Percentiles rank a stretch among this genome's conserved stretches.
phyloP scores from a whole-genome alignment of 139 green algal genomes.

The Chlamydomonas incerta region DNA sequence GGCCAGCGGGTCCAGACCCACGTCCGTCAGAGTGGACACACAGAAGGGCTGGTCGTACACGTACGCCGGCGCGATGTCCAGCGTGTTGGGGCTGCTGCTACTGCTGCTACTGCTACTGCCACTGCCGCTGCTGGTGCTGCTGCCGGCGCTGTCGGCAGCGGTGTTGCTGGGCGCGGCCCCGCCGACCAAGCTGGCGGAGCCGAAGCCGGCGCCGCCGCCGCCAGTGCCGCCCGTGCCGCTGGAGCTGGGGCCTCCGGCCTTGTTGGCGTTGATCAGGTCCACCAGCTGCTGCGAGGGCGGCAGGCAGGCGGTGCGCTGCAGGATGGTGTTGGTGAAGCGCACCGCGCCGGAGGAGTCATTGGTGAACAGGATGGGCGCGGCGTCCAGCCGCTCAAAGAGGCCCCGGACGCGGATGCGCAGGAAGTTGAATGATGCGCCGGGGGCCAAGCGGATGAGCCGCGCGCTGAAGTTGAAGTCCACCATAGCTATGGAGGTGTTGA shows the following conservation, averaged over 20 bases:
- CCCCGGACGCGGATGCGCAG: neutral
- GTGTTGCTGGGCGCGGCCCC: no score
- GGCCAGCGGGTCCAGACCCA: neutral
- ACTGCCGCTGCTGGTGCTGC: neutral
- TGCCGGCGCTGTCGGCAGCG: neutral
- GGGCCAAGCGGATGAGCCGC: neutral
- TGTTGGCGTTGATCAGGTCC: neutral
- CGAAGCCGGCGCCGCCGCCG: neutral
- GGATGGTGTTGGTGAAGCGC: neutral
- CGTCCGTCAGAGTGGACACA: neutral
- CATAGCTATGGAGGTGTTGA: no score
- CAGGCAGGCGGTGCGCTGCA: constrained; percentile 11
- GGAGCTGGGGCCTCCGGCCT: no score
- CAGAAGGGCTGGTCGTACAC: neutral
- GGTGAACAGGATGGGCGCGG: neutral
- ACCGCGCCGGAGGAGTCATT: neutral
- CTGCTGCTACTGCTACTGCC: neutral
- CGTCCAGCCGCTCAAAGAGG: neutral
- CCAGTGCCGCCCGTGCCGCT: neutral
- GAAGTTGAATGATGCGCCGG: neutral
- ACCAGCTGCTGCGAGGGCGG: neutral
- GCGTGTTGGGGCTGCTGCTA: neutral
- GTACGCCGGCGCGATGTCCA: neutral
- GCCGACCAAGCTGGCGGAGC: neutral
- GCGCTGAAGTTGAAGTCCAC: neutral